Conservation (phyloP, 164 flowering plant species). For the Hamamelis virginiana region DNA sequence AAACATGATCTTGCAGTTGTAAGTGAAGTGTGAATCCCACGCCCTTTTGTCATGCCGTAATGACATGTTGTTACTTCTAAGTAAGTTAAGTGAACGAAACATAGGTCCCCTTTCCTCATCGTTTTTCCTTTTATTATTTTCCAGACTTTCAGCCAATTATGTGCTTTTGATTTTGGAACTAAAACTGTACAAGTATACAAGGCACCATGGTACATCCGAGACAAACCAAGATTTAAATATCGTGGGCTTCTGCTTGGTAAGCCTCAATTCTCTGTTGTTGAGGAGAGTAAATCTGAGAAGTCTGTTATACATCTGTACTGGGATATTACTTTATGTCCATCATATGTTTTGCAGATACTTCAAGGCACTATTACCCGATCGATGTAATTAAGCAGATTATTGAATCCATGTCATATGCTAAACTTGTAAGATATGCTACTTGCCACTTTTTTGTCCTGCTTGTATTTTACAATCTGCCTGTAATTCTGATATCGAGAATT, state of each 20-base stretch:
- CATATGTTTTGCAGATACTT: constrained; percentile 70
- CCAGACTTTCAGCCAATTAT: constrained; percentile 96
- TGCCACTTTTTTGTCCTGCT: not conserved
- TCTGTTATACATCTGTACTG: constrained; percentile 1
- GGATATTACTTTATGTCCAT: constrained; percentile 1
- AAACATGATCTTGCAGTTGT: not conserved
- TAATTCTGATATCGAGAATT: constrained; percentile 38
- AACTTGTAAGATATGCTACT: constrained; percentile 69
- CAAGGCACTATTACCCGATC: constrained; percentile 81
- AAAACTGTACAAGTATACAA: constrained; percentile 67
- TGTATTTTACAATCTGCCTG: constrained; percentile 12
- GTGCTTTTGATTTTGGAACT: constrained; percentile 71
- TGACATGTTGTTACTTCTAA: too few relatives aligned
- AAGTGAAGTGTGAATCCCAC: not conserved
- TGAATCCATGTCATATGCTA: constrained; percentile 96
- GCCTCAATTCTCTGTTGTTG: not conserved
- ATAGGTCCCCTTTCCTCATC: not conserved
- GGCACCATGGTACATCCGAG: constrained; percentile 88
- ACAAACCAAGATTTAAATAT: constrained; percentile 82
- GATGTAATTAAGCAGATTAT: constrained; percentile 81
- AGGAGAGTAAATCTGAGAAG: not conserved
- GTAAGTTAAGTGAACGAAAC: too few relatives aligned
- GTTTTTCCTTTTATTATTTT: constrained; percentile 5
- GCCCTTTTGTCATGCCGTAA: not conserved
- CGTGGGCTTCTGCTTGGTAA: constrained; percentile 93